These are phyloP conservation scores for Spathaspora passalidarum DNA, from an alignment of 805 yeast species.

Conservation along the genomic window DNA sequence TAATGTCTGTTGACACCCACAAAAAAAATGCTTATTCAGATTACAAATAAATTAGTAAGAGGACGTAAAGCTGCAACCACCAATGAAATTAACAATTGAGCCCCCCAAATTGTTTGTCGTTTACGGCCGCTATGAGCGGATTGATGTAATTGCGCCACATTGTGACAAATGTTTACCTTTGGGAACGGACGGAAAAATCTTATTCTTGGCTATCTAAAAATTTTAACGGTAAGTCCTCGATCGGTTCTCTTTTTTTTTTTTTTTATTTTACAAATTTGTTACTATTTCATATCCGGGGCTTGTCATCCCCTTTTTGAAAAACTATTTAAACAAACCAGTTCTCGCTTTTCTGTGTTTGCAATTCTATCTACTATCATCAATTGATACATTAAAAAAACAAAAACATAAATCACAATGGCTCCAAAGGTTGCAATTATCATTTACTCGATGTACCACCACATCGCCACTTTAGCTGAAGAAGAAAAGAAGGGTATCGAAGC, in stretches of 20 bases:
- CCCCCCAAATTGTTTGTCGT: no score
- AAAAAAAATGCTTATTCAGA: background rate
- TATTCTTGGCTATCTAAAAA: no score
- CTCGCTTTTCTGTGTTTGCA: background rate
- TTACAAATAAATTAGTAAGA: background rate
- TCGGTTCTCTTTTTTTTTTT: background rate
- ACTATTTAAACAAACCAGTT: background rate
- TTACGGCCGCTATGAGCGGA: no score
- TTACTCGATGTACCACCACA: constrained; percentile 80
- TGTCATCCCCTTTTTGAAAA: background rate
- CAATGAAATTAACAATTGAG: no score
- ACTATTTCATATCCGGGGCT: background rate
- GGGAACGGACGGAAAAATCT: no score
- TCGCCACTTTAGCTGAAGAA: constrained; percentile 63
- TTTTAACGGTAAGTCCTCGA: no score
- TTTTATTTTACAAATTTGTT: background rate
- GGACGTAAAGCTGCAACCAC: background rate
- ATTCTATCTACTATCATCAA: constrained; percentile 4
- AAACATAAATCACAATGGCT: constrained; percentile 21
- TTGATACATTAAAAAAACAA: constrained; percentile 2
- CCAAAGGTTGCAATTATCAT: constrained; percentile 41
- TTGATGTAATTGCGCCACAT: no score
- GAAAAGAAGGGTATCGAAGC: constrained; percentile 65
- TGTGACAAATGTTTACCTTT: no score
- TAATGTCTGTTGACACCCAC: background rate